phyloP scores from a whole-genome alignment of 1,284 basidiomycete genomes.

The Leccinum brunneo-olivaceum region DNA sequence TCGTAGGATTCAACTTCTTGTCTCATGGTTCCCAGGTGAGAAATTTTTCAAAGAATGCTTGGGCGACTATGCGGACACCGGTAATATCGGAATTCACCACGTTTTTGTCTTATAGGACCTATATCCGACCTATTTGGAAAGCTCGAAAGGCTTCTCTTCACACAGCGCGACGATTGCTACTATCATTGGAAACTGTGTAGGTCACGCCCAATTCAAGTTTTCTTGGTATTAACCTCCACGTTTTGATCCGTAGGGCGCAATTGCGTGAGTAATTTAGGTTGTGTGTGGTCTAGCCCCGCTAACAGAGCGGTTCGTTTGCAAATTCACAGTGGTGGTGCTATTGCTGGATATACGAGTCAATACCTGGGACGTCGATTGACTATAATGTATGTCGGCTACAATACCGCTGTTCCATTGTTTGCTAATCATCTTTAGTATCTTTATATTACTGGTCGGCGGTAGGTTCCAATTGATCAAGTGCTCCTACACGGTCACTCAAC shows the following conservation, averaged over 20 bases:
- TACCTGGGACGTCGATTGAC: conserved; percentile 84
- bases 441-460: conserved; percentile 46
- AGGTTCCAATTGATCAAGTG: conserved; percentile 16
- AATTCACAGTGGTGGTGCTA: conserved; percentile 57
- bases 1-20: conserved; percentile 84
- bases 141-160: conserved; percentile 51
- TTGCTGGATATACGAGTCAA: conserved; percentile 80
- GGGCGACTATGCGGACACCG: no score
- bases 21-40: conserved; percentile 75
- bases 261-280: conserved; percentile 38
- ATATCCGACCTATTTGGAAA: conserved; percentile 75
- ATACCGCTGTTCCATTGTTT: background rate
- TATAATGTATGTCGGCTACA: conserved; percentile 50
- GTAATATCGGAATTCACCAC: background rate
- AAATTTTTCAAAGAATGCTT: background rate
- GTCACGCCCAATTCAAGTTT: conserved; percentile 35
- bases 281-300: background rate
- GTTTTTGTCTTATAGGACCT: conserved; percentile 42
- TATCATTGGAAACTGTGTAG: conserved; percentile 83
- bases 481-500: conserved; percentile 52
- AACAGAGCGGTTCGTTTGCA: conserved; percentile 9
- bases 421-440: conserved; percentile 4
- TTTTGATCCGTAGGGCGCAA: conserved; percentile 53
- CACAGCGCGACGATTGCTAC: conserved; percentile 76
- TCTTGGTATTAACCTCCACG: conserved; percentile 65